Conservation (phyloP, 75 land plant species). For the Selaginella tamariscina region DNA sequence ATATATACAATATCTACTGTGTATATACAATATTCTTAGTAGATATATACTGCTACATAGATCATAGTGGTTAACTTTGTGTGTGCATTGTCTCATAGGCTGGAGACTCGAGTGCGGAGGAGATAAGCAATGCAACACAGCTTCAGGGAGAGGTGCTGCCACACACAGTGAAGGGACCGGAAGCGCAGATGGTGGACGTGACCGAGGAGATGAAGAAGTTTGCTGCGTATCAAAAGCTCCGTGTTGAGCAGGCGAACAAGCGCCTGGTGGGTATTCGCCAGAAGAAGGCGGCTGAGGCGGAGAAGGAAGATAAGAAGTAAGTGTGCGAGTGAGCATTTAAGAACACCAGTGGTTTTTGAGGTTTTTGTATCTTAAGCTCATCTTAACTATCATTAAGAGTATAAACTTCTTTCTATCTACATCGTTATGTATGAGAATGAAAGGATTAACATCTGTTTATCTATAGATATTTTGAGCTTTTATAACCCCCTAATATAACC, state of each 20-base stretch:
- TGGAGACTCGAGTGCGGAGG: slow-evolving; percentile 59
- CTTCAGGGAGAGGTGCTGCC: slow-evolving; percentile 46
- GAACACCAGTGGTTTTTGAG: too few species aligned
- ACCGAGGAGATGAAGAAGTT: slow-evolving; percentile 55
- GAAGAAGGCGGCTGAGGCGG: slow-evolving; percentile 55
- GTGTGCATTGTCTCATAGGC: too few species aligned
- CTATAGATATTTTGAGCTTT: too few species aligned
- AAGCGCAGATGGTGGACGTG: slow-evolving; percentile 46
- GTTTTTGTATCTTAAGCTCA: too few species aligned
- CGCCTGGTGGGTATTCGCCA: slow-evolving; percentile 40
- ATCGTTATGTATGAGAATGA: too few species aligned
- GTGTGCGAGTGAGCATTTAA: too few species aligned
- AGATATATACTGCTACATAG: too few species aligned
- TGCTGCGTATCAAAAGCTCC: slow-evolving; percentile 48
- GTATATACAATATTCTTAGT: background rate
- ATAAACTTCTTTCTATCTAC: too few species aligned
- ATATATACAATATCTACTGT: background rate
- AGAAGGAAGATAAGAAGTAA: slow-evolving; percentile 66
- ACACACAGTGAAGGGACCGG: slow-evolving; percentile 38
- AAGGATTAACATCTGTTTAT: too few species aligned
- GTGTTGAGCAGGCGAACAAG: slow-evolving; percentile 44
- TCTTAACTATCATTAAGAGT: too few species aligned
- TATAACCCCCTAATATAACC: too few species aligned
- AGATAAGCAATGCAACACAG: slow-evolving; percentile 52
- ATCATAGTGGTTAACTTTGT: background rate